phyloP scores from a whole-genome alignment of 495 filamentous ascomycete genomes.

The Melanomma pulvis-pyrius region DNA sequence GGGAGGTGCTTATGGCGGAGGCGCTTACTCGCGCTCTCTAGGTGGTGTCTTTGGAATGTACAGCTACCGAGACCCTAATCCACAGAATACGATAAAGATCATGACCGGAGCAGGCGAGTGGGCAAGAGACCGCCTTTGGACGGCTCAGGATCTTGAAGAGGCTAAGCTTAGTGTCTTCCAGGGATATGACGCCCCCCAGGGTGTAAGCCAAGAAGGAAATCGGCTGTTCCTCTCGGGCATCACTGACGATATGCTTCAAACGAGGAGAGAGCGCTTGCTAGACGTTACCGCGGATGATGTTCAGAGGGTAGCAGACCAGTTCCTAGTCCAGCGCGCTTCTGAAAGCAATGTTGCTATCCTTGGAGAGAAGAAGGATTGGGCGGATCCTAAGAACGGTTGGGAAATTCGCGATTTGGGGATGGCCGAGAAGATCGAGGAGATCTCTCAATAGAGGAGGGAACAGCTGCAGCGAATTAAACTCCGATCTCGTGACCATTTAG shows the following conservation, averaged over 20 bases:
- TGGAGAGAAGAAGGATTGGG: conserved; percentile 83
- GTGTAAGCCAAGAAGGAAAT: conserved; percentile 88
- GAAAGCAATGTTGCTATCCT: conserved; percentile 68
- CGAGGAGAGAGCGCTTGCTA: conserved; percentile 79
- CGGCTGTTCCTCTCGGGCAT: conserved; percentile 81
- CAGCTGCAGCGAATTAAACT: background rate
- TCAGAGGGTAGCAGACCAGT: conserved; percentile 76
- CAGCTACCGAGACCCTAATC: conserved; percentile 97
- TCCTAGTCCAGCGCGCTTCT: conserved; percentile 70
- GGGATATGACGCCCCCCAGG: conserved; percentile 85
- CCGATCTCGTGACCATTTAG: background rate
- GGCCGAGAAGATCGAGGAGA: conserved; percentile 24
- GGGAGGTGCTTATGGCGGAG: conserved; percentile 93
- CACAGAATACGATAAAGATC: conserved; percentile 80
- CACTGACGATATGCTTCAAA: conserved; percentile 86
- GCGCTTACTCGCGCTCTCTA: conserved; percentile 76
- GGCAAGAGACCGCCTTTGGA: conserved; percentile 84
- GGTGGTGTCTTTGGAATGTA: conserved; percentile 91
- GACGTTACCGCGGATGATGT: conserved; percentile 85
- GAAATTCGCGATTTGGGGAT: conserved; percentile 51
- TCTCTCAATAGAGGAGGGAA: background rate
- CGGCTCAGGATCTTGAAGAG: conserved; percentile 85
- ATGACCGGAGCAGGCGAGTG: conserved; percentile 82
- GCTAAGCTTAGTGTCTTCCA: conserved; percentile 96
- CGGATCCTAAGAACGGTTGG: conserved; percentile 54